Conservation (phyloP, 345 rosid genomes). For the Corchorus capsularis region DNA sequence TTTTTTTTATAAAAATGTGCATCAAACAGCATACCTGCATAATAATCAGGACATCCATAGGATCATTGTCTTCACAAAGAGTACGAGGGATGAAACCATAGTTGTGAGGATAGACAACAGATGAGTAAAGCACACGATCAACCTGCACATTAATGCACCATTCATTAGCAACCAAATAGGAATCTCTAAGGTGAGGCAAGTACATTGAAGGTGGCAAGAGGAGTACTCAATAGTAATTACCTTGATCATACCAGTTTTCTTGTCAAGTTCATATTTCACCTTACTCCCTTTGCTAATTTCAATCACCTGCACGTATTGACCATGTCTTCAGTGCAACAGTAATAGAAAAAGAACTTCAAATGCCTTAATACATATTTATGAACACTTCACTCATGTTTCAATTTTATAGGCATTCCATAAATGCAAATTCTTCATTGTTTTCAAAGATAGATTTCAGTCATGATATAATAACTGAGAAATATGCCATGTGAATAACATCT, state of each 20-base stretch:
- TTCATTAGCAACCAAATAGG: constrained; percentile 26
- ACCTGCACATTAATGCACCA: constrained; percentile 51
- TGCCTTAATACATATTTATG: background rate
- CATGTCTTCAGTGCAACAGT: background rate
- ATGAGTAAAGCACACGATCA: constrained; percentile 89
- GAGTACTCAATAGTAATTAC: constrained; percentile 35
- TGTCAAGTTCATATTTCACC: constrained; percentile 99
- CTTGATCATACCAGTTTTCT: constrained; percentile 92
- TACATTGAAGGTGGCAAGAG: constrained; percentile 6
- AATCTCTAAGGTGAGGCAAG: background rate
- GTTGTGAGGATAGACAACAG: constrained; percentile 99
- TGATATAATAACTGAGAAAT: background rate
- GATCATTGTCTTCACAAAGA: constrained; percentile 95
- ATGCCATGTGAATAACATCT: background rate
- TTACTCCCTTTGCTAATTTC: constrained; percentile 95
- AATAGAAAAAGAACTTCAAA: constrained; percentile 1
- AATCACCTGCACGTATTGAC: constrained; percentile 61
- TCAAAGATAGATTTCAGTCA: background rate
- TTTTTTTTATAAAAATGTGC: background rate
- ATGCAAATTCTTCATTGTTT: background rate
- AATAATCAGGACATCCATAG: constrained; percentile 91
- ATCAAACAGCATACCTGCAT: constrained; percentile 71
- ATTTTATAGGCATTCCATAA: background rate
- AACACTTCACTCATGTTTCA: background rate
- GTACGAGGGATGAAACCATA: constrained; percentile 99